Evolutionary conservation across 108 stramenopile species (phyloP).

Genomic region (Cyclostephanos tholiformis): DNA sequence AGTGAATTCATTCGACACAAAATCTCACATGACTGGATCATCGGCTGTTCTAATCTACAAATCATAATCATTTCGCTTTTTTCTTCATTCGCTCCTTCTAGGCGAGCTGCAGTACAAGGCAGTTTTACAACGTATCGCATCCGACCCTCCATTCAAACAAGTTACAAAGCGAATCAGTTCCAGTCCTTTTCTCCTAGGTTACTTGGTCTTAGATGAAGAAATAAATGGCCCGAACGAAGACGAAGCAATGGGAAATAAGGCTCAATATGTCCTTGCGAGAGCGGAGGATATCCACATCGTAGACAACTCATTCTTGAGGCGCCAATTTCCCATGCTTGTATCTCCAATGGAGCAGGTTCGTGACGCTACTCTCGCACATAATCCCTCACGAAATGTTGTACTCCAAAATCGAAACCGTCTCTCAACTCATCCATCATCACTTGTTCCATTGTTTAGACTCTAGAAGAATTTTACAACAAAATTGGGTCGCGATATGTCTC

Average conservation of each 20-base stretch:
- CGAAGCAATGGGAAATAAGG: conserved; percentile 32
- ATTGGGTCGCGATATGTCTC: conserved; percentile 75
- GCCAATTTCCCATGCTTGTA: conserved; percentile 55
- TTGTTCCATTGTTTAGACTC: background rate
- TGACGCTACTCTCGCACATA: conserved; percentile 4
- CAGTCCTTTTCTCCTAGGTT: conserved; percentile 76
- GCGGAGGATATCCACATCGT: conserved; percentile 78
- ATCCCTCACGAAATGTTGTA: background rate
- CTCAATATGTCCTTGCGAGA: conserved; percentile 53
- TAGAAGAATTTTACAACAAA: conserved; percentile 50
- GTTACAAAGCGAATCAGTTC: conserved; percentile 59
- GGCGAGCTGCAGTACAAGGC: conserved; percentile 53
- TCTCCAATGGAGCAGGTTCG: conserved; percentile 74
- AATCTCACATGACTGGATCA: too few species aligned
- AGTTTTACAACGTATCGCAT: conserved; percentile 70
- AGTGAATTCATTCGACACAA: background rate
- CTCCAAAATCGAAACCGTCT: background rate
- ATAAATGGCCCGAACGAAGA: conserved; percentile 16
- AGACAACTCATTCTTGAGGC: conserved; percentile 77
- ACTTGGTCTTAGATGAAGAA: conserved; percentile 44
- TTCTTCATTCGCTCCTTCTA: background rate
- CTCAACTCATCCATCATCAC: background rate
- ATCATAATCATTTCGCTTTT: too few species aligned
- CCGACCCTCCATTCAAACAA: conserved; percentile 67
- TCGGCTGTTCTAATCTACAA: too few species aligned